These are phyloP conservation scores for Dryadomyces quercus-mongolicae DNA, from an alignment of 2,329 filamentous ascomycete genomes.

Conservation along the genomic window DNA sequence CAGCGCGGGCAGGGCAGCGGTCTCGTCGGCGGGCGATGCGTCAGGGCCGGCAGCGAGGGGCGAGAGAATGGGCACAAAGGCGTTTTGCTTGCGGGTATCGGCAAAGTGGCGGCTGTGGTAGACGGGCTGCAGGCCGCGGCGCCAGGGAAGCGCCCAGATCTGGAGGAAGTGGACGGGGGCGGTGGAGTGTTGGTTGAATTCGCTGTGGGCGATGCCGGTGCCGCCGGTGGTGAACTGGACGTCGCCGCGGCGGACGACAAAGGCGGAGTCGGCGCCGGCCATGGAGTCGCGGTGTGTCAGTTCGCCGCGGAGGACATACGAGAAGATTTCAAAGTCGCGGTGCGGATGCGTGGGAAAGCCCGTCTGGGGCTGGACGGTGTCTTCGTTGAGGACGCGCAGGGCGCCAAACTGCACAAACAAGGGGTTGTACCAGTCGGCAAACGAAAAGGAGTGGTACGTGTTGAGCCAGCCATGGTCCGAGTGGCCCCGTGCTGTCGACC, in stretches of 20 bases:
- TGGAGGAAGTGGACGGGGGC: slow-evolving; percentile 75
- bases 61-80: slow-evolving; percentile 64
- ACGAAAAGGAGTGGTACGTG: slow-evolving; percentile 77
- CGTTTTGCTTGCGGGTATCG: slow-evolving; percentile 54
- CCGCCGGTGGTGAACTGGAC: slow-evolving; percentile 89
- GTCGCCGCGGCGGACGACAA: slow-evolving; percentile 62
- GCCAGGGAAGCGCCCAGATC: slow-evolving; percentile 79
- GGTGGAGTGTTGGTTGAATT: slow-evolving; percentile 63
- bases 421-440: slow-evolving; percentile 61
- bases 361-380: slow-evolving; percentile 59
- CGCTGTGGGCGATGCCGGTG: slow-evolving; percentile 66
- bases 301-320: slow-evolving; percentile 70
- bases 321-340: slow-evolving; percentile 81
- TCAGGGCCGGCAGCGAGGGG: slow-evolving; percentile 55
- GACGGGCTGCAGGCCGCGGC: slow-evolving; percentile 54
- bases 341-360: slow-evolving; percentile 82
- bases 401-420: slow-evolving; percentile 58
- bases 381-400: slow-evolving; percentile 79
- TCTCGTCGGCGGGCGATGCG: slow-evolving; percentile 50
- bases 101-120: slow-evolving; percentile 74
- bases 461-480: slow-evolving; percentile 80
- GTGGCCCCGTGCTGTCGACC: slow-evolving; percentile 60
- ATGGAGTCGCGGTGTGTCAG: slow-evolving; percentile 82
- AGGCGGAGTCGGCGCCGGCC: slow-evolving; percentile 52
- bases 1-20: slow-evolving; percentile 47